Conservation (phyloP, 2,329 filamentous ascomycete species). For the Claviceps sp. region DNA sequence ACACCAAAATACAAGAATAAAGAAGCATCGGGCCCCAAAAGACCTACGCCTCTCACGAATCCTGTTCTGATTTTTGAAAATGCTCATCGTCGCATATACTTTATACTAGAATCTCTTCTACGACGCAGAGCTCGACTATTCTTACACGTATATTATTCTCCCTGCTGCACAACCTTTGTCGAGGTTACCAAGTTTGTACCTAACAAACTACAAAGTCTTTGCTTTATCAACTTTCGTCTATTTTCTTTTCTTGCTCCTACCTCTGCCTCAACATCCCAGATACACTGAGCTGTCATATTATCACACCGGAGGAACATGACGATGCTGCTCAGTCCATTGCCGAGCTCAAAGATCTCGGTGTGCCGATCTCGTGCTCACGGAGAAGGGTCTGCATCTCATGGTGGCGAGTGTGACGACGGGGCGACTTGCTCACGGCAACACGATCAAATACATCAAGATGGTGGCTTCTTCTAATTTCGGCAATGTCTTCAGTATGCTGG, state of each 20-base stretch:
- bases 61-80: neutral
- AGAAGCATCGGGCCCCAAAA: neutral
- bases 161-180: neutral
- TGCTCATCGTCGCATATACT: neutral
- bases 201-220: neutral
- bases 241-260: neutral
- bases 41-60: neutral
- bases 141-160: neutral
- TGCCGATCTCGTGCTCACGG: too few relatives aligned
- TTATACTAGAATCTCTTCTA: neutral
- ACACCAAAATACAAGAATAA: neutral
- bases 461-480: constrained; percentile 18
- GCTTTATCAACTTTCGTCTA: neutral
- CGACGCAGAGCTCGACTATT: neutral
- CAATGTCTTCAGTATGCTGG: constrained; percentile 17
- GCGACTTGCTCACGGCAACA: constrained; percentile 14
- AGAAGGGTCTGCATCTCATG: too few relatives aligned
- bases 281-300: constrained; percentile 6
- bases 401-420: too few relatives aligned
- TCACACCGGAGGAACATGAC: constrained; percentile 8
- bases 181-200: neutral
- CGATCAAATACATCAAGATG: constrained; percentile 20
- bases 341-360: too few relatives aligned
- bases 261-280: constrained; percentile 1
- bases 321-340: too few relatives aligned